Base-by-base conservation (phyloP, 2,329 filamentous ascomycete genomes). In the Ceratocystis ficicola region DNA sequence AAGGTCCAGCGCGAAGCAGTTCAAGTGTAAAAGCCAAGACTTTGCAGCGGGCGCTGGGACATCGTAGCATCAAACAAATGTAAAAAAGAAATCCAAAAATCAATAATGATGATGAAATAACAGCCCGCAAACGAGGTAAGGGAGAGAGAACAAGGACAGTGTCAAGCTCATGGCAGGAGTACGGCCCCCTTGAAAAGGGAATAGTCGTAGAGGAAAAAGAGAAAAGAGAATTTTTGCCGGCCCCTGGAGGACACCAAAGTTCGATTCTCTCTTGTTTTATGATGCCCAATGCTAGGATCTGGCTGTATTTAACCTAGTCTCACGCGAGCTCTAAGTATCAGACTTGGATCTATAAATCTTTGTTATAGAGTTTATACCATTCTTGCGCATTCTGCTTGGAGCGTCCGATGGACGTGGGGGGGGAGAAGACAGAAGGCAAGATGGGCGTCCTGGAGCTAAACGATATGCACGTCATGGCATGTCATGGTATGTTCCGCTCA, bases 31-130 rank as follows among this genome's bases (percentile, higher is more conserved):
- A 5, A n/a, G 55, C 15, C 28, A 59, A 59, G 55, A 36, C 55
- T 8, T 36, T n/a, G 28, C 28, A 59, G 55, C 55, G 55, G 55
- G 55, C 55, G 55, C 55, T 36, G 55, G 55, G 28, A 41, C 28
- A 36, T 8, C 2, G 55, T 59, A 30, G 55, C 6, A 59, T 59
- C 30, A 36, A 7, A 59, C 36, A 41, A 41, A 41, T 41, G 36
- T 41, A 41, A 41, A 41, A 41, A 7, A 5, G 22, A 1, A 32
- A 32, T 32, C 1, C 30, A 2, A 32, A 32, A 32, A 32, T 7
- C 5, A 32, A 32, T 30, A 30, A 36, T 3, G 12, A 36, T 36
- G 7, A 50, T 8, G 28, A 28, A 32, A 30, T 25, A 32, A 28
- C 28, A 57, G 52, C 2, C 8, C 8, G 52, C 22, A 25, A 25